Conservation (phyloP, 1,284 basidiomycete genomes). For the Cryptococcus sp. region DNA sequence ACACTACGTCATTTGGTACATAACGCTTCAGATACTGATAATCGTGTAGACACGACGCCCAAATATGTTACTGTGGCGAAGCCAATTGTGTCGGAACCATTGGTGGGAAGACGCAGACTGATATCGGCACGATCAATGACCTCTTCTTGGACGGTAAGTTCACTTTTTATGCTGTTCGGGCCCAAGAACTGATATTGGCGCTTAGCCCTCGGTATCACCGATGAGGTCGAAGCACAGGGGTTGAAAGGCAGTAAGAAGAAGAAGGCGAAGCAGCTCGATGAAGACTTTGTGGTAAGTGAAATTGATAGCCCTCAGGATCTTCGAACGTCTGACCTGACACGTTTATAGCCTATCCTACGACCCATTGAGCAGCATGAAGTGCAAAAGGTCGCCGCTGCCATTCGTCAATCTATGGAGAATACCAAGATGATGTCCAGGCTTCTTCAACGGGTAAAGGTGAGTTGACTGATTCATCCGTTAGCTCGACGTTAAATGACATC, state of each 20-base stretch:
- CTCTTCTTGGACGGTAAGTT: constrained; percentile 84
- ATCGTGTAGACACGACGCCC: constrained; percentile 63
- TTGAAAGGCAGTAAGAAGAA: constrained; percentile 88
- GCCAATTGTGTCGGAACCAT: constrained; percentile 93
- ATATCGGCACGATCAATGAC: constrained; percentile 89
- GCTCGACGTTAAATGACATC: too few species aligned
- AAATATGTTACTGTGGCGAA: constrained; percentile 94
- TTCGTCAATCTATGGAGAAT: constrained; percentile 81
- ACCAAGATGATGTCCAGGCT: constrained; percentile 80
- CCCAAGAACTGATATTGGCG: neutral
- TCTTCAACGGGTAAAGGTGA: constrained; percentile 79
- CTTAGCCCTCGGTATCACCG: constrained; percentile 88
- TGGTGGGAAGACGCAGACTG: constrained; percentile 98
- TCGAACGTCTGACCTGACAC: neutral
- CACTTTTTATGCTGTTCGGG: neutral
- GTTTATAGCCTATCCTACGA: constrained; percentile 60
- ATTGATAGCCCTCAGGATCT: neutral
- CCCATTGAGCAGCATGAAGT: constrained; percentile 77
- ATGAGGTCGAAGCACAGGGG: constrained; percentile 74
- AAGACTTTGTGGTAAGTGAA: constrained; percentile 76
- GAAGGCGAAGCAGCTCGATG: constrained; percentile 88
- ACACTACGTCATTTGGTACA: neutral
- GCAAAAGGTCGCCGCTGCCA: constrained; percentile 85
- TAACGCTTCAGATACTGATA: constrained; percentile 13
- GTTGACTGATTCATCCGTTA: constrained; percentile 16